Conservation (phyloP, 2,329 filamentous ascomycete species). For the Aureobasidium sp. region DNA sequence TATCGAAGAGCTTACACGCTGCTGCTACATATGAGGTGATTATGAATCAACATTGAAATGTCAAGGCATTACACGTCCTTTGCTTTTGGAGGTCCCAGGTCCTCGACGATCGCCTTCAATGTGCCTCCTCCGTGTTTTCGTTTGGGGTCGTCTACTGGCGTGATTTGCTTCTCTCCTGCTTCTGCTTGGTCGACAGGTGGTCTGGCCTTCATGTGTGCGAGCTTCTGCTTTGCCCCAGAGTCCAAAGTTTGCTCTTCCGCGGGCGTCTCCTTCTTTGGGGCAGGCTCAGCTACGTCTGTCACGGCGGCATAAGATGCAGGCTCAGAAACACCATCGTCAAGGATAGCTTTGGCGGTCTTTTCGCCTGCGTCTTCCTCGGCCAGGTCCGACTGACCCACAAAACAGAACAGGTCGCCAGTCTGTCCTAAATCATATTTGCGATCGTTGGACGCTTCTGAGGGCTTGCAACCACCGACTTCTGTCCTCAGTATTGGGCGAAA, state of each 20-base stretch:
- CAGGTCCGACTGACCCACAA: conserved; percentile 21
- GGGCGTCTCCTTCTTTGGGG: not conserved
- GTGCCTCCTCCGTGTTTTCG: not conserved
- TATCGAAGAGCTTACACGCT: no score
- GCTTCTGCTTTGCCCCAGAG: conserved; percentile 11
- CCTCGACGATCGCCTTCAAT: conserved; percentile 9
- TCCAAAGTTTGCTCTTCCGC: not conserved
- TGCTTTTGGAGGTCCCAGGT: conserved; percentile 1
- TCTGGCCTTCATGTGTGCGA: not conserved
- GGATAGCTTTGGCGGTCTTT: conserved; percentile 9
- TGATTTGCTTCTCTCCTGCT: not conserved
- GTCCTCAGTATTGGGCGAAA: conserved; percentile 56
- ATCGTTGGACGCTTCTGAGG: conserved; percentile 30
- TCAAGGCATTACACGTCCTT: not conserved
- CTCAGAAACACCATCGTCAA: not conserved
- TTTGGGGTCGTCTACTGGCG: not conserved
- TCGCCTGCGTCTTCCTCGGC: not conserved
- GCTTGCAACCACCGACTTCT: conserved; percentile 60
- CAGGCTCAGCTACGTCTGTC: not conserved
- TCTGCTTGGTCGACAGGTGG: not conserved
- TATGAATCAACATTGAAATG: no score
- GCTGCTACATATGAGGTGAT: no score
- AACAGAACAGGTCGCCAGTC: conserved; percentile 61
- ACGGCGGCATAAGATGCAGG: not conserved
- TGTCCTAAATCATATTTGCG: conserved; percentile 32